Evolutionary conservation across 371 early-diverging fungal genomes (phyloP), one percentile per base, ranked within the genome.

Genomic region (Actinomucor elegans): DNA sequence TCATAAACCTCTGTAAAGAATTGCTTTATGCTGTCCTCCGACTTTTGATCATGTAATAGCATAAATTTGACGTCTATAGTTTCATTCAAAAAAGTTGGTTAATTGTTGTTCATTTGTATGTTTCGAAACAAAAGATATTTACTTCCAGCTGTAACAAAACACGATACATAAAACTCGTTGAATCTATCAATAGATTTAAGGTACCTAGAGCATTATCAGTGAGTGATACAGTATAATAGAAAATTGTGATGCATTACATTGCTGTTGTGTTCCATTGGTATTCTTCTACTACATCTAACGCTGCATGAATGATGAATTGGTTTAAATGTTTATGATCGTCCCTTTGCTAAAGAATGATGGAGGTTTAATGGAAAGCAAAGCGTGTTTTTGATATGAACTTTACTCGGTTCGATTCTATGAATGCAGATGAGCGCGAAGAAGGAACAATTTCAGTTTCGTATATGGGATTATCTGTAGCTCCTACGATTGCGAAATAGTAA

Each of bases 271-370:
- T 82, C 93, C 92, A 94, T 63, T 89, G 88, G 21, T 89, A 79
- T 61, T 96, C 98, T 57, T 97, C 97, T 10, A 98, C 91, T 29
- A 96, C 81, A 73, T 98, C 98, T 34, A 98, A 82, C 14, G 97
- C 94, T 2, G 97, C 87, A 67, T 98, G 97, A 14, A 91, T 87
- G 38, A 97, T 91, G 61, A 97, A 98, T 60, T 98, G 98, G 59
- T 93, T 93, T 53, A 98, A 68, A 67, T 96, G 94, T 47, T 88
- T 84, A 62, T 85, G 82, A 48, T 97, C 97, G 52, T 94, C 92
- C 53, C 79, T 79, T 75, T 87, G 59, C 58, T 50, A 33, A 27
- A 34, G 14, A 11, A 21, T 15, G 14, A 18, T 5, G n/a, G n/a
- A n/a, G n/a, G n/a, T n/a, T n/a, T n/a, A n/a, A n/a, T n/a, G n/a